A percentile compares a stretch with the other conserved stretches of the same genome.
Evolutionary conservation across 2,329 filamentous ascomycete species (phyloP).

Genomic region (Cytospora paraplurivora): DNA sequence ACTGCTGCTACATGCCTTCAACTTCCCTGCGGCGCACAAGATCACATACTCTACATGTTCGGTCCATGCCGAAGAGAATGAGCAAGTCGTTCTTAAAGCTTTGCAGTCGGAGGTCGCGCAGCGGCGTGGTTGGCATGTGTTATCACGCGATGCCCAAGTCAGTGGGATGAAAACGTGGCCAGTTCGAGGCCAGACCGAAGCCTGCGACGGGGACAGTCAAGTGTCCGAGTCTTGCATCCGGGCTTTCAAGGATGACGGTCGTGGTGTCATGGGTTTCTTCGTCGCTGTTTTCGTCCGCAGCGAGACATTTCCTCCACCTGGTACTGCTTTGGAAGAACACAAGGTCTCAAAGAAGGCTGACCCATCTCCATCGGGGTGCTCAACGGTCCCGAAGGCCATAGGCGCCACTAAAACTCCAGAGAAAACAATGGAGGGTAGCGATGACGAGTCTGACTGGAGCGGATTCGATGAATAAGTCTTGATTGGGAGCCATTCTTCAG

Average conservation of each 20-base stretch:
- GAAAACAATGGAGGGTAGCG: constrained; percentile 17
- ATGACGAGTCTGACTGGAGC: constrained; percentile 25
- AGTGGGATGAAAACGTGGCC: constrained; percentile 75
- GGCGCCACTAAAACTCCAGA: constrained; percentile 9
- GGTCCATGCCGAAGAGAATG: constrained; percentile 84
- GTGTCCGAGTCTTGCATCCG: constrained; percentile 77
- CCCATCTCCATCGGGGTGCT: too few species aligned
- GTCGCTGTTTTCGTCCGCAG: constrained; percentile 82
- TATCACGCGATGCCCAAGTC: constrained; percentile 72
- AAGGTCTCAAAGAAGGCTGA: background rate
- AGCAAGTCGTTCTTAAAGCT: constrained; percentile 75
- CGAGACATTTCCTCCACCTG: background rate
- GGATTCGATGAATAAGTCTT: constrained; percentile 27
- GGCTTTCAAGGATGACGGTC: constrained; percentile 76
- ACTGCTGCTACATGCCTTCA: constrained; percentile 81
- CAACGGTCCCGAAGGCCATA: background rate
- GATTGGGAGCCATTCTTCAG: background rate
- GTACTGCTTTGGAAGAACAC: background rate
- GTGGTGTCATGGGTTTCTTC: constrained; percentile 94
- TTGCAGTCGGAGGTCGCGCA: constrained; percentile 68
- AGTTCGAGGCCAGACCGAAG: constrained; percentile 60
- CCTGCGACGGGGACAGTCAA: constrained; percentile 50
- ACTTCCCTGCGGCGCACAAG: constrained; percentile 72
- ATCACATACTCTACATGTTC: constrained; percentile 96
- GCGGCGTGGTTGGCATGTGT: constrained; percentile 73